Percentiles rank a stretch among this genome's conserved stretches.
Evolutionary conservation across 805 yeast species (phyloP).

Genomic region (Hagleromyces aurorensis): DNA sequence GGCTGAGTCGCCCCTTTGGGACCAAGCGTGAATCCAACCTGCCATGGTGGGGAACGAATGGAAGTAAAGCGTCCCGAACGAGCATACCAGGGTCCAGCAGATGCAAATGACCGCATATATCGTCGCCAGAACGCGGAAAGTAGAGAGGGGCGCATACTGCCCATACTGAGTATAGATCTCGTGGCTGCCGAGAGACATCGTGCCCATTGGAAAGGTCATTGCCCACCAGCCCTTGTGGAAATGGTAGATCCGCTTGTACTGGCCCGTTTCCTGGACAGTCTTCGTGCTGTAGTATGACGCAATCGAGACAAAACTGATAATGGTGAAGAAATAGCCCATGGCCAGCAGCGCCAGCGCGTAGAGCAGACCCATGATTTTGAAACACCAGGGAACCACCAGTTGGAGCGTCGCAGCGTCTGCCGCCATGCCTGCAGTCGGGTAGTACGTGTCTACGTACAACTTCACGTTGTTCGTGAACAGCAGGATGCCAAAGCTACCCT

Average conservation of each 20-base stretch:
- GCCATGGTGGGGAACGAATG: too few relatives aligned
- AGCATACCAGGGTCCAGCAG: conserved; percentile 37
- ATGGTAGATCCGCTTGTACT: conserved; percentile 23
- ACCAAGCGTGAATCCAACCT: too few relatives aligned
- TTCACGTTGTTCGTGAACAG: conserved; percentile 41
- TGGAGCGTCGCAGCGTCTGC: conserved; percentile 11
- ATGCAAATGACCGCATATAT: conserved; percentile 51
- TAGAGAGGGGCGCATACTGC: conserved; percentile 31
- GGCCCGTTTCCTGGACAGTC: conserved; percentile 18
- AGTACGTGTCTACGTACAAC: conserved; percentile 16
- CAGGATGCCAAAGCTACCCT: conserved; percentile 66
- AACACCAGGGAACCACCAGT: conserved; percentile 24
- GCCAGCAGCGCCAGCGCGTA: conserved; percentile 41
- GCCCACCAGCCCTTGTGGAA: conserved; percentile 68
- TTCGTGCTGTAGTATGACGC: conserved; percentile 10
- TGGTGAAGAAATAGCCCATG: conserved; percentile 52
- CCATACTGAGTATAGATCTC: conserved; percentile 44
- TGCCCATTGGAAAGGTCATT: conserved; percentile 85
- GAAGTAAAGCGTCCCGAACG: conserved; percentile 16
- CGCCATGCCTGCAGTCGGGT: conserved; percentile 13
- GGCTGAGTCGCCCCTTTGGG: too few relatives aligned
- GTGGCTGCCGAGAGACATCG: conserved; percentile 56
- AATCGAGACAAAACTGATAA: conserved; percentile 33
- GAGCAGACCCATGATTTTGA: conserved; percentile 32
- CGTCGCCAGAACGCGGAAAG: conserved; percentile 56